Evolutionary conservation across 495 filamentous ascomycete genomes (phyloP).

Genomic region (Lasiosphaeriaceae sp.): DNA sequence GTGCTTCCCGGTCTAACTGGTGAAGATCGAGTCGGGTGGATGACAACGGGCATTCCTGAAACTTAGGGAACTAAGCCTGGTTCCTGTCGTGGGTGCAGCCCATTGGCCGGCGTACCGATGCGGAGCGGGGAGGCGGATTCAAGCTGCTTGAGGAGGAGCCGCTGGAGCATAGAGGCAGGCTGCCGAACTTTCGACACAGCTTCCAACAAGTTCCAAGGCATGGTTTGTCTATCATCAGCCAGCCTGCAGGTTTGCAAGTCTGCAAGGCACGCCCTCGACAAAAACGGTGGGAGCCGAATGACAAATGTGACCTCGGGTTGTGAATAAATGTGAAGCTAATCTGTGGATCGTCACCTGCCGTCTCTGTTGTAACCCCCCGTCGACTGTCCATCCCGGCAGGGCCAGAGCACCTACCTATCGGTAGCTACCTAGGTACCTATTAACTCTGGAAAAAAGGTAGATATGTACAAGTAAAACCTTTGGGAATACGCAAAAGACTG

Average conservation of each 20-base stretch:
- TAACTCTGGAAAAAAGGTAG: too few species aligned
- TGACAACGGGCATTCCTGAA: conserved; percentile 14
- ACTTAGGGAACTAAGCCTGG: background rate
- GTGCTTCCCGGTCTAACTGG: background rate
- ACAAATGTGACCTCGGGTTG: background rate
- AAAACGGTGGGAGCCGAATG: background rate
- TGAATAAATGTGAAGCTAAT: conserved; percentile 1
- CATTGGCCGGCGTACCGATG: conserved; percentile 4
- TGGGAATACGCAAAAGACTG: too few species aligned
- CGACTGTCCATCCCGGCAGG: background rate
- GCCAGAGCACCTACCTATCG: background rate
- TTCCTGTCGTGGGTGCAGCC: conserved; percentile 8
- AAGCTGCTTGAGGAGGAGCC: background rate
- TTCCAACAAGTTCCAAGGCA: background rate
- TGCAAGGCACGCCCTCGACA: conserved; percentile 1
- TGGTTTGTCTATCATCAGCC: background rate
- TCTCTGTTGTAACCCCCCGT: conserved; percentile 4
- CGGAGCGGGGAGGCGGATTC: background rate
- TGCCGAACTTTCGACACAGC: background rate
- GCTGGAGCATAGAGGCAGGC: background rate
- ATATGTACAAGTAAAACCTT: too few species aligned
- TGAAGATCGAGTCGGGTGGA: background rate
- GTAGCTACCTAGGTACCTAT: background rate
- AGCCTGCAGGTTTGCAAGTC: background rate
- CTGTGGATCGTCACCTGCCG: conserved; percentile 7